Evolutionary conservation across 2,329 filamentous ascomycete species (phyloP).

Genomic region (Paracoccidioides lutzii): DNA sequence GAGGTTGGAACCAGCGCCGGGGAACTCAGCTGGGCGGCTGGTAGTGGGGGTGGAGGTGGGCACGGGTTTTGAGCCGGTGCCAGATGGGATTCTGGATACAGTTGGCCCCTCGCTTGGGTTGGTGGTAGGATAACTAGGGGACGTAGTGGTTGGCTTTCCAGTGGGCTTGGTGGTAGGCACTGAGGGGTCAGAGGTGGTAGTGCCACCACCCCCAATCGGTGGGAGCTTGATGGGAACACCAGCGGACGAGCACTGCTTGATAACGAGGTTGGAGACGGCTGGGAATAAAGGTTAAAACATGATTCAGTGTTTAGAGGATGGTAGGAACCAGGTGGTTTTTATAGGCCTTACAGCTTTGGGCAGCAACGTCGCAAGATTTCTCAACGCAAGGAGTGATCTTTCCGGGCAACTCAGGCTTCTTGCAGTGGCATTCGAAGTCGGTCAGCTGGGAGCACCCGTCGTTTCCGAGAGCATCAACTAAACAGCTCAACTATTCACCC

Average conservation of each 20-base stretch:
- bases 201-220: not conserved
- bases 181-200: no score
- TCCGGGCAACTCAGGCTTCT: constrained; percentile 31
- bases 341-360: constrained; percentile 25
- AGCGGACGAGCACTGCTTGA: constrained; percentile 22
- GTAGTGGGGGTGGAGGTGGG: constrained; percentile 8
- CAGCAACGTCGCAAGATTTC: constrained; percentile 26
- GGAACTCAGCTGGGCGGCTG: constrained; percentile 10
- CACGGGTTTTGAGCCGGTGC: constrained; percentile 6
- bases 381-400: constrained; percentile 37
- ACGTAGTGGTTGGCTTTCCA: not conserved
- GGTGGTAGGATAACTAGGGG: not conserved
- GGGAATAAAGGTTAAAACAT: not conserved
- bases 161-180: not conserved
- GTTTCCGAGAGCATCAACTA: constrained; percentile 27
- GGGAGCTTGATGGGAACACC: constrained; percentile 14
- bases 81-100: constrained; percentile 2
- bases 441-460: constrained; percentile 36
- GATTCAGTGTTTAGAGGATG: not conserved
- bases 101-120: constrained; percentile 3
- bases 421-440: constrained; percentile 40
- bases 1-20: constrained; percentile 9
- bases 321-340: not conserved
- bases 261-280: constrained; percentile 28
- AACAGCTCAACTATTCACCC: constrained; percentile 34